phyloP scores from a whole-genome alignment of 164 flowering plant genomes.

The Hamamelis virginiana region DNA sequence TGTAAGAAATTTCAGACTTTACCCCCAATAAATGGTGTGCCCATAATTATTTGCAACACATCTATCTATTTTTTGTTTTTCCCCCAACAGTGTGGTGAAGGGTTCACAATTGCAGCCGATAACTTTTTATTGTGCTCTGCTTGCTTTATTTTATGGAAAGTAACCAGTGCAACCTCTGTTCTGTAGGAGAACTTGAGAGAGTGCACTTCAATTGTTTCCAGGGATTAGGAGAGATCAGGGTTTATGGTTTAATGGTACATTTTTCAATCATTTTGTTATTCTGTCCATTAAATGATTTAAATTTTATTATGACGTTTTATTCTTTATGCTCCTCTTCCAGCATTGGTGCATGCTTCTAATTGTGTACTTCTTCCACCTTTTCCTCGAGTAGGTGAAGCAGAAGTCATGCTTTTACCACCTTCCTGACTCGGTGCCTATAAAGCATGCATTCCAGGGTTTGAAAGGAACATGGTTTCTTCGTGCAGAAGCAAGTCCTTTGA shows the following conservation, averaged over 20 bases:
- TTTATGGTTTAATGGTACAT: conserved; percentile 49
- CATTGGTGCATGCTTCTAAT: neutral
- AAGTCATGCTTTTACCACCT: conserved; percentile 51
- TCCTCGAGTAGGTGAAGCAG: conserved; percentile 45
- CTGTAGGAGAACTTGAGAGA: conserved; percentile 45
- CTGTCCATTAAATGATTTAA: neutral
- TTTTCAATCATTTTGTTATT: neutral
- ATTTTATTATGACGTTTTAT: too few species aligned
- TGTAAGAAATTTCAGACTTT: too few species aligned
- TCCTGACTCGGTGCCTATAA: conserved; percentile 47
- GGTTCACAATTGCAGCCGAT: too few species aligned
- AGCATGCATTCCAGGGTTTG: conserved; percentile 40
- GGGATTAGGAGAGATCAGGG: conserved; percentile 41
- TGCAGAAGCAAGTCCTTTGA: conserved; percentile 23
- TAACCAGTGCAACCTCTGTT: neutral
- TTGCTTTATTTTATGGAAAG: neutral
- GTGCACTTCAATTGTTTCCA: conserved; percentile 57
- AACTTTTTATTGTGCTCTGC: neutral
- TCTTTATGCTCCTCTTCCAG: too few species aligned
- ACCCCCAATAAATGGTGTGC: too few species aligned
- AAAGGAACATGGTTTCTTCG: conserved; percentile 49
- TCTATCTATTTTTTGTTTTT: too few species aligned
- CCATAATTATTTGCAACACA: too few species aligned
- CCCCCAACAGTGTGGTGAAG: too few species aligned
- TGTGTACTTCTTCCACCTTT: neutral